Evolutionary conservation across 345 rosid genomes (phyloP).

Genomic region (Luvunga scandens): DNA sequence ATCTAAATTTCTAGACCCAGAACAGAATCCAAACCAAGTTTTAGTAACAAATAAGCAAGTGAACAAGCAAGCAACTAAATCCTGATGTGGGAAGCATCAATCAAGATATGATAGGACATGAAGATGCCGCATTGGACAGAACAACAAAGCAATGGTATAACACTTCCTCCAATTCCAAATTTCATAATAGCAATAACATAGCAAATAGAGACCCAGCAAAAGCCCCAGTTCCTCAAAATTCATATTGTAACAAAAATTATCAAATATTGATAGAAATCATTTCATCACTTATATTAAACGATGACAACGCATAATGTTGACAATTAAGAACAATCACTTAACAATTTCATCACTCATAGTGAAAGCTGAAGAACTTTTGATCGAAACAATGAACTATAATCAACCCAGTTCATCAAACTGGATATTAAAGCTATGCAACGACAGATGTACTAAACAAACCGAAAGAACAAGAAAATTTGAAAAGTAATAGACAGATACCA

Average conservation of each 20-base stretch:
- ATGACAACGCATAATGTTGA: neutral
- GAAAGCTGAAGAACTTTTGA: neutral
- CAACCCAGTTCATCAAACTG: neutral
- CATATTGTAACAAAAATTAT: neutral
- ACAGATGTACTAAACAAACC: neutral
- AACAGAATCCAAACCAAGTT: neutral
- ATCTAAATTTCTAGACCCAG: constrained; percentile 62
- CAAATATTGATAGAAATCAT: neutral
- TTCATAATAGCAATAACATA: neutral
- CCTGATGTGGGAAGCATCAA: neutral
- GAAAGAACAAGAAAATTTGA: neutral
- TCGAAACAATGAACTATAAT: neutral
- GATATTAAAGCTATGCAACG: neutral
- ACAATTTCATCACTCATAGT: neutral
- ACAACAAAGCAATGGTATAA: neutral
- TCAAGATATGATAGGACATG: neutral
- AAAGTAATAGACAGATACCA: constrained; percentile 36
- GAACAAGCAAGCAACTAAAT: neutral
- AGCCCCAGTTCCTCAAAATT: neutral
- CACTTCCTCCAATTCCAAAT: neutral
- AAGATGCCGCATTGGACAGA: neutral
- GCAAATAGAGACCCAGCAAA: neutral
- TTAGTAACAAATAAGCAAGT: neutral
- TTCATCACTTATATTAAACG: neutral
- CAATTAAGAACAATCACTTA: neutral